Base-by-base conservation (phyloP, 352 stramenopile genomes). In the Phytophthora colocasiae region DNA sequence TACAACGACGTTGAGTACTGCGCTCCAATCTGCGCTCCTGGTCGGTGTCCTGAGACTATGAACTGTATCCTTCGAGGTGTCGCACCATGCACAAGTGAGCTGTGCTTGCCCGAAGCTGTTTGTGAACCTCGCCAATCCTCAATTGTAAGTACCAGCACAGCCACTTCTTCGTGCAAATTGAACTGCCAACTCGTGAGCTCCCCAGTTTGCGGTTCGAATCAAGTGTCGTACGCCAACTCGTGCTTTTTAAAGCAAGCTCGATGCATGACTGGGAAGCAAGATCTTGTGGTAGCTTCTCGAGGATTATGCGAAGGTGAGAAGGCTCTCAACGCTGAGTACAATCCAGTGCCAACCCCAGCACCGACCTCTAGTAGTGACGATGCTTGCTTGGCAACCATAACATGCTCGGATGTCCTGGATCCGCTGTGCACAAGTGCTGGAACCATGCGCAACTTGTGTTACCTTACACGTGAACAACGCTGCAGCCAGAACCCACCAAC, bases 161-260 rank as follows among this genome's bases (percentile, higher is more conserved):
- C 24, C n/a, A 17, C 38, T 9, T 48, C 22, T 4, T 51, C 44
- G 12, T 90, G 81, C 48, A 39, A 63, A 2, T 50, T 68, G 0
- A 57, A 64, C 38, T 89, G 79, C 31, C 72, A 80, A 19, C 63
- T 77, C 22, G 48, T 81, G 10, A 59, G 66, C 50, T 64, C 75
- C 1, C 79, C 79, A 10, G 75, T 88, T 12, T 88, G 81, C 27
- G 79, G 65, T 8, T 87, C 79, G 0, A 51, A 88, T 40, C 51
- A 53, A 12, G 60, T 79, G 3, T 80, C 81, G 24, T 90, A 87
- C 26, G 70, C 69, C 2, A 90, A 87, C 52, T 36, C 50, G 26
- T 90, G 81, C 46, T 87, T 81, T 56, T 73, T 90, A 22, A 66
- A 84, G n/a, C 48, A 73, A 53, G 79, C 75, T 3, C 71, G 78